Percentiles rank a stretch among this genome's conserved stretches.
Conservation (phyloP, 345 rosid genomes). For the Dimocarpus longan region DNA sequence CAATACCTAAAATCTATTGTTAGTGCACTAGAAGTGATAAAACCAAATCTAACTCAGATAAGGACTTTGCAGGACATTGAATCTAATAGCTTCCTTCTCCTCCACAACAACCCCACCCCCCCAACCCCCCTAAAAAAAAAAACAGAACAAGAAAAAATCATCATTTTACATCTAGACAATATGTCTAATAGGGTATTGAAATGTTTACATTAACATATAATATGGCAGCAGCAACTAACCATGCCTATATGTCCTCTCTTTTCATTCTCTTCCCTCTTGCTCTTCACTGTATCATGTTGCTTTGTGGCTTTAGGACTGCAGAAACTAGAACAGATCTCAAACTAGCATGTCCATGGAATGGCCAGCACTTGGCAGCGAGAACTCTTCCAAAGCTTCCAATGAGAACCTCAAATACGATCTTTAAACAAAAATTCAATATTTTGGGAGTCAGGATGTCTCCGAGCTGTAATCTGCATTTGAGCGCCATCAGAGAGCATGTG, state of each 20-base stretch:
- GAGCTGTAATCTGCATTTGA: constrained; percentile 63
- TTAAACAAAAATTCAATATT: constrained; percentile 59
- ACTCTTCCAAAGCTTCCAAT: background rate
- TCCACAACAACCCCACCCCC: too few relatives aligned
- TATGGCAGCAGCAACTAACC: background rate
- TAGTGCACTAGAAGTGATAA: too few relatives aligned
- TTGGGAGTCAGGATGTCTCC: constrained; percentile 54
- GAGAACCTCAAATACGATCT: constrained; percentile 46
- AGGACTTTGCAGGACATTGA: too few relatives aligned
- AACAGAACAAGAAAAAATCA: too few relatives aligned
- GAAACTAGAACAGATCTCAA: background rate
- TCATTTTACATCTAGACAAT: background rate
- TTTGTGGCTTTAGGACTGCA: background rate
- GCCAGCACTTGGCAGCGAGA: background rate
- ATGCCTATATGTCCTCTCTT: background rate
- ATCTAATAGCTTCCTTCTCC: too few relatives aligned
- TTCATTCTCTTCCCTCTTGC: background rate
- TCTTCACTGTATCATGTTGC: background rate
- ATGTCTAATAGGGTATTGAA: background rate
- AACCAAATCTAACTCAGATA: too few relatives aligned
- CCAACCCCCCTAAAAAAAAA: too few relatives aligned
- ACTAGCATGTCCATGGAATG: background rate
- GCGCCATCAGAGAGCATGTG: constrained; percentile 83
- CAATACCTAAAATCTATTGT: too few relatives aligned
- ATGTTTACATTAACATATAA: too few relatives aligned